A percentile compares a stretch with the other conserved stretches of the same genome.
Evolutionary conservation across 208 protist species (phyloP).

Genomic region (Borovskyia barvae): DNA sequence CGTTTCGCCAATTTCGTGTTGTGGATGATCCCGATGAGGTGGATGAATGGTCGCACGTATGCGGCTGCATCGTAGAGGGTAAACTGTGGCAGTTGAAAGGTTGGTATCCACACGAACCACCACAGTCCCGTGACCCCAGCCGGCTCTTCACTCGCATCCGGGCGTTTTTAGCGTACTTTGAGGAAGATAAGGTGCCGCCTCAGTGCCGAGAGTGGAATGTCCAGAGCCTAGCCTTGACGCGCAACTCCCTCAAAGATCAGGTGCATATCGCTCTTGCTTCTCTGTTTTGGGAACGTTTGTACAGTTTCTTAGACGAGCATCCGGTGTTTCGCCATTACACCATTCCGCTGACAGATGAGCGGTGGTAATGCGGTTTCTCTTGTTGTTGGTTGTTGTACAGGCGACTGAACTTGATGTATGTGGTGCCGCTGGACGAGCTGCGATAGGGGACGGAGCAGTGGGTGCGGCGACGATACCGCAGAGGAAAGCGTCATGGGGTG

Average conservation of each 20-base stretch:
- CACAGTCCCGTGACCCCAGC: constrained; percentile 39
- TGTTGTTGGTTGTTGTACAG: background rate
- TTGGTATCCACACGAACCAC: constrained; percentile 55
- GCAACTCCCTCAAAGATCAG: constrained; percentile 72
- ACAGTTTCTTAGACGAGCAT: constrained; percentile 75
- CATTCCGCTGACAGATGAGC: constrained; percentile 40
- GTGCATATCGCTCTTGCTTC: constrained; percentile 75
- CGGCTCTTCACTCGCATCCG: constrained; percentile 68
- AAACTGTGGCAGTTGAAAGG: constrained; percentile 74
- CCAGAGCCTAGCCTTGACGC: constrained; percentile 66
- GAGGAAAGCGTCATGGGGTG: too few relatives aligned
- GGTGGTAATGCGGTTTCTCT: constrained; percentile 13
- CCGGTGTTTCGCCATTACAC: constrained; percentile 77
- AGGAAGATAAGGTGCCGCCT: constrained; percentile 80
- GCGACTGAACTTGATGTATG: background rate
- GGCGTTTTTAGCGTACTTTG: constrained; percentile 87
- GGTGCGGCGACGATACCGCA: too few relatives aligned
- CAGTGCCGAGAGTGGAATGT: constrained; percentile 80
- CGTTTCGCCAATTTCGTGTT: constrained; percentile 72
- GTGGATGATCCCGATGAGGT: constrained; percentile 75
- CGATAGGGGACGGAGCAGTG: too few relatives aligned
- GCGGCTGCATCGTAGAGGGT: constrained; percentile 78
- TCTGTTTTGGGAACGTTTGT: constrained; percentile 83
- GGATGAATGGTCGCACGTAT: constrained; percentile 83
- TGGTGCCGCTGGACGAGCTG: background rate